Evolutionary conservation across 148 eudicot genomes (phyloP), one percentile per base, ranked within the genome.

Genomic region (Rhododendron ferrugineum): DNA sequence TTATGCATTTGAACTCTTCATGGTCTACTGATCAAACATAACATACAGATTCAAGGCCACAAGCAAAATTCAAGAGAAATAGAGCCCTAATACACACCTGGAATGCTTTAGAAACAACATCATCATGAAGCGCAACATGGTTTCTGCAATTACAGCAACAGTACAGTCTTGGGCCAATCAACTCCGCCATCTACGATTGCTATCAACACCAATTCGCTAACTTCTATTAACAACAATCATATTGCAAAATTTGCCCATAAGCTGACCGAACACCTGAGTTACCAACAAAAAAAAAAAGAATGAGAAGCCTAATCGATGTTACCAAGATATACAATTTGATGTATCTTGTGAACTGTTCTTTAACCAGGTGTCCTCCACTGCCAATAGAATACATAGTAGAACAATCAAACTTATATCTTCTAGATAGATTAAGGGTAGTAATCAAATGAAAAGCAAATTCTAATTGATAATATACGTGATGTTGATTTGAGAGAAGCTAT

Each of bases 101-200:
- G 84, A 93, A 95, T 82, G 95, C 94, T 90, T 95, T 95, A 64
- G 98, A 95, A 85, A 92, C 89, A 84, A 92, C 83, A 89, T 94
- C 96, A 88, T 94, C 96, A 82, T 94, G 98, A 85, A 91, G 92
- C 4, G 94, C 96, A 83, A 94, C 92, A 80, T 90, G 90, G 89
- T 88, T 93, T 83, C 93, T 84, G 86, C 98, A 94, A 86, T 88
- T 89, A 86, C 92, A 92, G 90, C 98, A 94, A 85, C 93, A 84
- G 89, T 93, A 94, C 89, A 94, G 54, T 80, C 94, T 91, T 9
- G 94, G 94, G 2, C 94, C 95, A 26, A 85, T 47, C 88, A 89
- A 23, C 84, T 88, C 94, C 85, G 92, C 98, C 95, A 94, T 94
- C 62, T 52, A 78, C 84, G 82, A 83, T 76, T 78, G 72, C 72